phyloP scores from a whole-genome alignment of 2,329 filamentous ascomycete genomes.

The Balansia obtecta region DNA sequence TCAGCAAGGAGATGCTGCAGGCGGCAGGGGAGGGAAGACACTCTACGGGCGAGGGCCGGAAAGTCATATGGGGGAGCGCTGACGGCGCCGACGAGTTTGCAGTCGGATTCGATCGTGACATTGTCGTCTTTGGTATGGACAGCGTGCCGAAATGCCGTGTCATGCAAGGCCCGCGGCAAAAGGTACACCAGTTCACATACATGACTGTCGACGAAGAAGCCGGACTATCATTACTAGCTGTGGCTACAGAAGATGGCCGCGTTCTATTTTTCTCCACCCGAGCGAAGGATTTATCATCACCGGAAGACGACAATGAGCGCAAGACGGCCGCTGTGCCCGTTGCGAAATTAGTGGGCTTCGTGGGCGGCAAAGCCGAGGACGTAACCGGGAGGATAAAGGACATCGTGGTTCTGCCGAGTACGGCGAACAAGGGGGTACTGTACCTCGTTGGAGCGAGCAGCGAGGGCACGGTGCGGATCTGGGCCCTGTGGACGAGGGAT shows the following conservation, averaged over 20 bases:
- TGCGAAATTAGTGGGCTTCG: constrained; percentile 58
- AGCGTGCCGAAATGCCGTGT: constrained; percentile 68
- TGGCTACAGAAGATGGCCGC: constrained; percentile 84
- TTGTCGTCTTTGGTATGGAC: constrained; percentile 78
- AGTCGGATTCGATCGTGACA: constrained; percentile 77
- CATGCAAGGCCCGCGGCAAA: constrained; percentile 54
- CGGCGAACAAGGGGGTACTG: constrained; percentile 25
- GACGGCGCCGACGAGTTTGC: constrained; percentile 71
- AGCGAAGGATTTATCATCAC: constrained; percentile 29
- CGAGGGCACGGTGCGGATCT: constrained; percentile 74
- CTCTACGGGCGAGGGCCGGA: constrained; percentile 69
- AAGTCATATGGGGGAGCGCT: constrained; percentile 65
- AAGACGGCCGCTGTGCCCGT: constrained; percentile 30
- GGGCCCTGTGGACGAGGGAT: constrained; percentile 42
- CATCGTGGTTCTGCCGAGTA: constrained; percentile 52
- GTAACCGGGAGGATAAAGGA: constrained; percentile 74
- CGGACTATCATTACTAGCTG: constrained; percentile 44
- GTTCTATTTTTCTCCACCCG: constrained; percentile 72
- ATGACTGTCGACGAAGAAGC: constrained; percentile 37
- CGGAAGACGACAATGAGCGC: constrained; percentile 20
- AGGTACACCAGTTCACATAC: constrained; percentile 75
- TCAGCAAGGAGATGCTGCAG: constrained; percentile 58
- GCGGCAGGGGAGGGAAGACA: constrained; percentile 67
- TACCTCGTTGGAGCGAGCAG: constrained; percentile 67
- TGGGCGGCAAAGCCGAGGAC: constrained; percentile 61